These are phyloP conservation scores for Claviceps arundinis DNA, from an alignment of 2,329 filamentous ascomycete species.

Conservation along the genomic window DNA sequence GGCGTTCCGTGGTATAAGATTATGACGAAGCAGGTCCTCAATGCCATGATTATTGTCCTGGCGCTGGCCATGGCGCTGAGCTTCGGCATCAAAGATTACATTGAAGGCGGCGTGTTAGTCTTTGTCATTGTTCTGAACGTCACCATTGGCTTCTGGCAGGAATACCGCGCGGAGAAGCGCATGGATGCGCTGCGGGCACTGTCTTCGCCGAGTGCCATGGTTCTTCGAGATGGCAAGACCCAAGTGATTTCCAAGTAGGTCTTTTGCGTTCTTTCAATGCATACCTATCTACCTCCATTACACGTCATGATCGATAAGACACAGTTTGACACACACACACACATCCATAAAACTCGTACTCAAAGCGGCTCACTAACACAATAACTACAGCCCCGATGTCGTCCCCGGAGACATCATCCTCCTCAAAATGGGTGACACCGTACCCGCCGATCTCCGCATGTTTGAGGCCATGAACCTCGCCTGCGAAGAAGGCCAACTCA, in stretches of 20 bases:
- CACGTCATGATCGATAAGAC: no score
- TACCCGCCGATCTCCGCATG: constrained; percentile 58
- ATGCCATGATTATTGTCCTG: constrained; percentile 67
- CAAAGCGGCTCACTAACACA: background rate
- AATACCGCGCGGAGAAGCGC: constrained; percentile 51
- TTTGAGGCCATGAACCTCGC: constrained; percentile 66
- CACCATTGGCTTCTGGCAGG: constrained; percentile 52
- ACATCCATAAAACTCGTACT: background rate
- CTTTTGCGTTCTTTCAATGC: background rate
- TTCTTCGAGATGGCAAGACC: constrained; percentile 45
- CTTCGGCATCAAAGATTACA: constrained; percentile 53
- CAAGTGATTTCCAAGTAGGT: constrained; percentile 44
- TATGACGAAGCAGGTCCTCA: constrained; percentile 57
- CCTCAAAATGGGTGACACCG: constrained; percentile 58
- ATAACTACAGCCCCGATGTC: constrained; percentile 37
- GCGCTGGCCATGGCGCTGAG: constrained; percentile 63
- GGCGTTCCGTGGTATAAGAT: constrained; percentile 61
- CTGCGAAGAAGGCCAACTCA: constrained; percentile 66
- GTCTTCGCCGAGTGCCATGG: constrained; percentile 49
- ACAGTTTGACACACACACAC: background rate
- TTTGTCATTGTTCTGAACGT: constrained; percentile 59
- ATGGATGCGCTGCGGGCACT: constrained; percentile 51
- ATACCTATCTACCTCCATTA: no score
- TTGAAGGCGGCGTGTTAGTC: constrained; percentile 53
- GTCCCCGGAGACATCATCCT: constrained; percentile 60